Evolutionary conservation across 2,329 filamentous ascomycete species (phyloP), one percentile per base, ranked within the genome.

Genomic region (Fusarium keratoplasticum): DNA sequence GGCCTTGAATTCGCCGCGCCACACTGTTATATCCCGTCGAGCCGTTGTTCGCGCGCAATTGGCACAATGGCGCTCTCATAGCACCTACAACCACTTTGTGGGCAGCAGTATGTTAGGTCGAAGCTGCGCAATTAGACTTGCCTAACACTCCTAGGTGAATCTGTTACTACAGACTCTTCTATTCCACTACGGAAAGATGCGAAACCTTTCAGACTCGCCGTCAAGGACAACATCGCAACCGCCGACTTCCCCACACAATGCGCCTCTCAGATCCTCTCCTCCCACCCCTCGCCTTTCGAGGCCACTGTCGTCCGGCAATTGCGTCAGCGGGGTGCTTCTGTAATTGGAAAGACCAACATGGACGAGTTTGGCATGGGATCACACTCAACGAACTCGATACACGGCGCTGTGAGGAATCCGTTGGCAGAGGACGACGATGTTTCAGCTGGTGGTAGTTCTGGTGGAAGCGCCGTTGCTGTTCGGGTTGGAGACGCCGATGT

Each of bases 311-410:
- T 97, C 36, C 84, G 87, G 61, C 89, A 92, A 76, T 87, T 98
- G 36, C 88, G 89, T 65, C 80, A 85, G 31, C 87, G 89, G 6
- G 93, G 92, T 47, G 91, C 90, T 7, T 81, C 88, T 7, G 81
- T 96, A 2, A 87, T 91, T 2, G 93, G 93, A 8, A 98, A 98
- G 83, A 95, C 95, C 3, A 98, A 97, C 81, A 91, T 98, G 87
- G 96, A 98, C 83, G 96, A 97, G 81, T 98, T 98, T 81, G 95
- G 95, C 31, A 98, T 98, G 95, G 95, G 95, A 3, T 97, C 95
- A 10, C 92, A 98, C 77, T 95, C 94, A 2, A 84, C 85, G 61
- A 91, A 92, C 77, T 95, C 94, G 1, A 83, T 87, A 64, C 90
- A 92, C 76, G 94, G 93, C 2, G 81, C 89, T 1, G 93, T 96